Conservation (phyloP, 2,329 filamentous ascomycete genomes). For the Pseudogymnoascus sp. region DNA sequence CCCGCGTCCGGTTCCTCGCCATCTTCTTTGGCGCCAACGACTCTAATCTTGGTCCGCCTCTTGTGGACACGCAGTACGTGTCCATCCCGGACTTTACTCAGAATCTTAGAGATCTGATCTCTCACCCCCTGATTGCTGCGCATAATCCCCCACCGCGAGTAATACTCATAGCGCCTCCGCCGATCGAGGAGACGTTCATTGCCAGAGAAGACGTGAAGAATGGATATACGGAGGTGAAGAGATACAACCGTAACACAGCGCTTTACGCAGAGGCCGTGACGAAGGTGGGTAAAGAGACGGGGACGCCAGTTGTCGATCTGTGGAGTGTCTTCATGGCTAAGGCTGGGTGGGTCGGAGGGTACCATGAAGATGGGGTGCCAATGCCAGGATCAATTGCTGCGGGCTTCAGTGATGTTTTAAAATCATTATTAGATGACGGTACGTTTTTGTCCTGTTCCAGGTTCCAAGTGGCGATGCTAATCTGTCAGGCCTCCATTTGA, state of each 20-base stretch:
- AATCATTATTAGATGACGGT: slow-evolving; percentile 19
- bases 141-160: slow-evolving; percentile 57
- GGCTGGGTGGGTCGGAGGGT: slow-evolving; percentile 33
- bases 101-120: slow-evolving; percentile 64
- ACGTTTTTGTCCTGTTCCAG: not conserved
- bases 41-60: slow-evolving; percentile 54
- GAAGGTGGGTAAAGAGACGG: slow-evolving; percentile 40
- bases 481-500: slow-evolving; percentile 25
- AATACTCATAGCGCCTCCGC: slow-evolving; percentile 76
- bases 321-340: slow-evolving; percentile 69
- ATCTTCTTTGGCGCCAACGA: slow-evolving; percentile 89
- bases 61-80: slow-evolving; percentile 62
- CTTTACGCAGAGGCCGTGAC: slow-evolving; percentile 55
- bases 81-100: slow-evolving; percentile 63
- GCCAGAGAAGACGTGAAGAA: slow-evolving; percentile 30
- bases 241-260: slow-evolving; percentile 35
- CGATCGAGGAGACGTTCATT: slow-evolving; percentile 67
- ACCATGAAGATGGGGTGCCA: slow-evolving; percentile 5
- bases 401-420: slow-evolving; percentile 17
- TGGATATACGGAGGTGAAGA: slow-evolving; percentile 29
- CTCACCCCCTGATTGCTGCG: slow-evolving; percentile 58
- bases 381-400: slow-evolving; percentile 15
- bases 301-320: slow-evolving; percentile 64
- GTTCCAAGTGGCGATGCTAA: not conserved
- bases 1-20: slow-evolving; percentile 19